These are phyloP conservation scores for Neofusicoccum parvum DNA, from an alignment of 2,329 filamentous ascomycete genomes.

Conservation along the genomic window DNA sequence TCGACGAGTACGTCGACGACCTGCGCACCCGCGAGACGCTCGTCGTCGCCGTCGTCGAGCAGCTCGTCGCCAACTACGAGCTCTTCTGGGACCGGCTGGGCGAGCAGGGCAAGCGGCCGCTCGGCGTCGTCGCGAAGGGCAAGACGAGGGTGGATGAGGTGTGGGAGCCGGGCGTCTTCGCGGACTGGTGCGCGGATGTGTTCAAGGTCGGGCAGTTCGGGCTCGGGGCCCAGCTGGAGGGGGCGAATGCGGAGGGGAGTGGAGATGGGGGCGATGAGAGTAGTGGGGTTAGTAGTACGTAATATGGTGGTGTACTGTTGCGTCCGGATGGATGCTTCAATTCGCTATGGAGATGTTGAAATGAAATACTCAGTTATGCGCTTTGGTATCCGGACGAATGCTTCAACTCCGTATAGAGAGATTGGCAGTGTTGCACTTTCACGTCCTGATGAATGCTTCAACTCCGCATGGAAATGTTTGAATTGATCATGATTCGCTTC, in stretches of 20 bases:
- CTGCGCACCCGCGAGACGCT: constrained; percentile 66
- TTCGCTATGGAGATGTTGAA: too few relatives aligned
- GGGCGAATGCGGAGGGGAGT: not conserved
- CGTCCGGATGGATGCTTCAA: too few relatives aligned
- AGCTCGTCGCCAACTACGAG: constrained; percentile 64
- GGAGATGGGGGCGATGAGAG: not conserved
- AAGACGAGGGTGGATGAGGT: constrained; percentile 63
- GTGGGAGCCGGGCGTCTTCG: constrained; percentile 67
- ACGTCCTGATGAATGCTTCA: too few relatives aligned
- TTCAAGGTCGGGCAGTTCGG: constrained; percentile 58
- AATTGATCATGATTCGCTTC: too few relatives aligned
- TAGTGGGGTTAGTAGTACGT: not conserved
- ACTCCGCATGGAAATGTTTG: too few relatives aligned
- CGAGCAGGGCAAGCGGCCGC: constrained; percentile 28
- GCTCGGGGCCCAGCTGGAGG: constrained; percentile 30
- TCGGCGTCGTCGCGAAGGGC: constrained; percentile 47
- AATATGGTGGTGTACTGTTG: not conserved
- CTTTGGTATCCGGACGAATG: not conserved
- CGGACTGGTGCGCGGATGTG: constrained; percentile 61
- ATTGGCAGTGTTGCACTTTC: too few relatives aligned
- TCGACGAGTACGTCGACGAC: constrained; percentile 67
- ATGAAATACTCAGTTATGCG: too few relatives aligned
- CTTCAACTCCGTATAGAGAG: too few relatives aligned
- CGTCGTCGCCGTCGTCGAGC: constrained; percentile 66
- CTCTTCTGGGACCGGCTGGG: constrained; percentile 52